Evolutionary conservation across 1,139 yeast species (phyloP), one percentile per base, ranked within the genome.

Genomic region (Barnettozyma hawaiiensis): DNA sequence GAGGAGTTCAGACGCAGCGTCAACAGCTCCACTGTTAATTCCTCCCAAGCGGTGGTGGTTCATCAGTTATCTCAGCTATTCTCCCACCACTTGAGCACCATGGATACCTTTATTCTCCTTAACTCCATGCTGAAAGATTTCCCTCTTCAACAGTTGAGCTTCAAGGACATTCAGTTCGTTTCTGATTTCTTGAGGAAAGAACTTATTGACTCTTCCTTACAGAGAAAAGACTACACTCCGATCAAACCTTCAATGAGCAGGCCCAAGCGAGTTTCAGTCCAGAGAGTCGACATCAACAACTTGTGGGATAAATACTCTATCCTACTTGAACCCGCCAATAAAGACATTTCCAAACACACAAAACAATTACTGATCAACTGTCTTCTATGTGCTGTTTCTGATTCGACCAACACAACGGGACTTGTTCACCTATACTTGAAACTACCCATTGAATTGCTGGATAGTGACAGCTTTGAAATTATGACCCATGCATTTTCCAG

Each of bases 391-490:
- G 40, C 55, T 0, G 24, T 49, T 1, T 35, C 49, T 0, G 35
- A 29, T 1, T 7, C 36, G 0, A 46, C 54, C 14, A 54, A 52
- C 31, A 36, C 41, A 7, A 49, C 54, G 0, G 58, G 58, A 14
- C 45, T 50, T 5, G 31, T 51, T 2, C 45, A 46, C 27, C 41
- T 40, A 3, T 52, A 50, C 22, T 37, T 46, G 6, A 33, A 32
- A 7, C 12, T 48, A 4, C 53, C 50, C 2, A 4, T n/a, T 0
- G 8, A 21, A 2, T 11, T 31, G 7, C n/a, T 45, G 3, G 43
- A 47, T 27, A 12, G 31, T 0, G 38, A 40, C 7, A 39, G 49
- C 5, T 44, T 29, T 26, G 43, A 43, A 14, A 46, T 48, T 5
- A 5, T 53, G 16, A 36, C 52, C 7, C 49, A 46, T 34, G 39